These are phyloP conservation scores for Quercus ilex DNA, from an alignment of 306 rosid species.

Conservation along the genomic window DNA sequence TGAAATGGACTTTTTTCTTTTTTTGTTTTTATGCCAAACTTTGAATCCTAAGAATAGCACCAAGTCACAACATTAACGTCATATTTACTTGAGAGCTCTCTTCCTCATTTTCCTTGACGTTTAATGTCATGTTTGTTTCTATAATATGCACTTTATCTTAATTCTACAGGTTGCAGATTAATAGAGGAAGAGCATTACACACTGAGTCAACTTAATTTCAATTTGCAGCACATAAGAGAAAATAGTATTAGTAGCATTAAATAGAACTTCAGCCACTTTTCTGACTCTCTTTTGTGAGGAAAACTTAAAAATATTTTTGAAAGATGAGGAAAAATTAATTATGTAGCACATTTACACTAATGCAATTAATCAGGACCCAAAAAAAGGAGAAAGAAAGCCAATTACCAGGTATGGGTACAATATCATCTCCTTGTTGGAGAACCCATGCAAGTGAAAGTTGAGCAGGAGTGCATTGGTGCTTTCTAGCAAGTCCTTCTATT, in stretches of 20 bases:
- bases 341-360: too few relatives aligned
- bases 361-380: background rate
- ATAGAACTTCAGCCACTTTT: background rate
- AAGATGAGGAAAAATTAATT: background rate
- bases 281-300: background rate
- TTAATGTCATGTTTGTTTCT: too few relatives aligned
- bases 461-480: slow-evolving; percentile 45
- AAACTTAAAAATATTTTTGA: too few relatives aligned
- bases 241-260: background rate
- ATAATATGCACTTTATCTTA: too few relatives aligned
- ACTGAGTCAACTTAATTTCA: background rate
- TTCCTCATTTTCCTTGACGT: too few relatives aligned
- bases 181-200: background rate
- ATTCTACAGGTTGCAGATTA: background rate
- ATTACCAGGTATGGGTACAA: slow-evolving; percentile 52
- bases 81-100: too few relatives aligned
- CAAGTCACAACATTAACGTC: too few relatives aligned
- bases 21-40: too few relatives aligned
- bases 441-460: slow-evolving; percentile 75
- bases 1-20: too few relatives aligned
- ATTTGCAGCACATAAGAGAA: background rate
- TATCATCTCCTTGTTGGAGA: slow-evolving; percentile 64
- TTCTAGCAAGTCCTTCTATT: slow-evolving; percentile 47
- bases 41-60: too few relatives aligned
- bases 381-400: background rate